Percentiles rank a stretch among this genome's conserved stretches.
Conservation (phyloP, 2,329 filamentous ascomycete genomes). For the Fonsecaea erecta region DNA sequence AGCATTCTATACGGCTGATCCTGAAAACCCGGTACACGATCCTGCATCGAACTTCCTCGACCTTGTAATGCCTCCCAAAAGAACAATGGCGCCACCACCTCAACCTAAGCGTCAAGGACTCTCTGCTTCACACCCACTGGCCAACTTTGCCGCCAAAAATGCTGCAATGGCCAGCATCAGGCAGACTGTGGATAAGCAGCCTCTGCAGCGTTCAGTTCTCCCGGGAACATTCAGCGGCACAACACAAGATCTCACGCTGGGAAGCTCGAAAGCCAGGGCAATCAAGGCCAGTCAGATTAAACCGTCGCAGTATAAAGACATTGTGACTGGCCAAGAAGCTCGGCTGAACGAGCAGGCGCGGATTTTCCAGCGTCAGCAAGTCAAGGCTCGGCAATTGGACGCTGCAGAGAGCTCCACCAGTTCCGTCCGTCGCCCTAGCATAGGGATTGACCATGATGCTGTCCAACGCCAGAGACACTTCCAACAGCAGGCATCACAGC, state of each 20-base stretch:
- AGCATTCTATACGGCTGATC: conserved; percentile 87
- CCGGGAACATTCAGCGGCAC: conserved; percentile 30
- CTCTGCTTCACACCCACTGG: conserved; percentile 32
- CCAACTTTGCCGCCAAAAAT: conserved; percentile 32
- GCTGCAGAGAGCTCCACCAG: conserved; percentile 16
- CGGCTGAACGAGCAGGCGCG: conserved; percentile 36
- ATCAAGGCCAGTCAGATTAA: conserved; percentile 27
- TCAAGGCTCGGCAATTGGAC: conserved; percentile 32
- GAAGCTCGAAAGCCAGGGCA: no score
- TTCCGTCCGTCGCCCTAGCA: conserved; percentile 15
- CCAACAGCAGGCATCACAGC: conserved; percentile 36
- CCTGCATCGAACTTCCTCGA: conserved; percentile 56
- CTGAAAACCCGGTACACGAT: conserved; percentile 55
- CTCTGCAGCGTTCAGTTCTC: conserved; percentile 2
- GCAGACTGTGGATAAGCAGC: conserved; percentile 16
- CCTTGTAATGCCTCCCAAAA: conserved; percentile 45
- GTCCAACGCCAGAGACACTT: conserved; percentile 37
- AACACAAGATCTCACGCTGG: conserved; percentile 32
- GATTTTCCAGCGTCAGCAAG: conserved; percentile 38
- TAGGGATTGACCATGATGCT: conserved; percentile 36
- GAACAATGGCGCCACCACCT: conserved; percentile 37
- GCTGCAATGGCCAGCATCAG: conserved; percentile 30
- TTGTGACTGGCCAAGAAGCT: conserved; percentile 35
- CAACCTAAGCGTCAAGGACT: conserved; percentile 38
- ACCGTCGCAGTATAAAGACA: conserved; percentile 32